Evolutionary conservation across 768 basidiomycete species (phyloP), one percentile per base, ranked within the genome.

Genomic region (Lyophyllum atratum): DNA sequence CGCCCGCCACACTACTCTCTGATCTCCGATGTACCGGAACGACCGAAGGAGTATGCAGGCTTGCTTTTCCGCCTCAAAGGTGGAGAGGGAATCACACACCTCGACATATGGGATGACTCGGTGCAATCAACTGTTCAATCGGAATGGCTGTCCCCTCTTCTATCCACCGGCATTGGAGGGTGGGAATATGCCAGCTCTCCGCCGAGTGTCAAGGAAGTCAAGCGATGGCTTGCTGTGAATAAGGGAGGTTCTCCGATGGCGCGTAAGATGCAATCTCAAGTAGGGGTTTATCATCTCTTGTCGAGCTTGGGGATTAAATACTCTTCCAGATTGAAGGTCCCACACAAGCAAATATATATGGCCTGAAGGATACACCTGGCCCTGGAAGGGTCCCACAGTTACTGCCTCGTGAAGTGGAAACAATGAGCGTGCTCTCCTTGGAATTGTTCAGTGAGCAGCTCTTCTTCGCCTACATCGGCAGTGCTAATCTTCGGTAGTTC

Each of bases 181-280:
- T 95, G 93, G 94, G 93, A 95, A 64, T 95, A 87, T 72, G 87
- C 85, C 0, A 76, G 82, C 50, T 66, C 68, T 54, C 91, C 95
- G 0, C 93, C 93, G 0, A 84, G 81, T 55, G 68, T 75, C 22
- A 78, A 72, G 61, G 76, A 85, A 66, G 77, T 83, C 3, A 79
- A 76, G 43, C 70, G 68, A 43, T 92, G 88, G 84, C 66, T 92
- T 45, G 67, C 66, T 12, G 64, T 66, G 25, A 65, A 76, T 12
- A 60, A 64, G 65, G 50, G 64, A 63, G 63, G 25, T 58, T 43
- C 25, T 65, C 62, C 48, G 64, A 60, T 44, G 11, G 33, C 21
- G 24, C 44, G 17, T 22, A 59, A 50, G 34, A 44, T 47, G 28
- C 61, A 55, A 48, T 59, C 87, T 29, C 87, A 90, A 77, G 88